Evolutionary conservation across 805 yeast genomes (phyloP).

Genomic region (Wickerhamiella domercqiae): DNA sequence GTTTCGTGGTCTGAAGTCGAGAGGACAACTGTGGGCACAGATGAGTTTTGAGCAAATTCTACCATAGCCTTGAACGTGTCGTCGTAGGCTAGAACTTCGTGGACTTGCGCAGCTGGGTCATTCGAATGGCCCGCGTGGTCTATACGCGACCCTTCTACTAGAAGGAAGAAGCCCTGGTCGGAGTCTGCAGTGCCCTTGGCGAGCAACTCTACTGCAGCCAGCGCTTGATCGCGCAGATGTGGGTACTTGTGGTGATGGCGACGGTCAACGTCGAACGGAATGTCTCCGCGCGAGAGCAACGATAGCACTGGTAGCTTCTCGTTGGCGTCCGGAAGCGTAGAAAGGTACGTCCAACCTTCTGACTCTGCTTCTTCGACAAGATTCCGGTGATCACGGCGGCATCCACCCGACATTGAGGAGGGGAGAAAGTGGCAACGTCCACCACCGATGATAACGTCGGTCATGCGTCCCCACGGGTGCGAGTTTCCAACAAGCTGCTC

Average conservation of each 20-base stretch:
- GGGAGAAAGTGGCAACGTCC: constrained; percentile 64
- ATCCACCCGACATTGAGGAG: constrained; percentile 34
- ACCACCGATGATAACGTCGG: constrained; percentile 84
- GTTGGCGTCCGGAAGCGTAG: constrained; percentile 39
- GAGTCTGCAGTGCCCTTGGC: constrained; percentile 51
- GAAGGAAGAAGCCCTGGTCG: constrained; percentile 70
- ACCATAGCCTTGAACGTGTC: constrained; percentile 62
- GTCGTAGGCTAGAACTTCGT: constrained; percentile 80
- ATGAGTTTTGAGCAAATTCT: constrained; percentile 44
- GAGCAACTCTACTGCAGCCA: constrained; percentile 57
- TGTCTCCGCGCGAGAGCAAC: constrained; percentile 57
- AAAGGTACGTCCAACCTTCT: constrained; percentile 52
- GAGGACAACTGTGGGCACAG: constrained; percentile 61
- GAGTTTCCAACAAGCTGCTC: constrained; percentile 64
- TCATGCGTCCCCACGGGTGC: constrained; percentile 70
- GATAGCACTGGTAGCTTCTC: constrained; percentile 53
- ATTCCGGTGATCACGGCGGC: constrained; percentile 57
- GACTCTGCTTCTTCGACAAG: constrained; percentile 46
- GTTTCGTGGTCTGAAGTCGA: constrained; percentile 93
- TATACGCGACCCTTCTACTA: constrained; percentile 85
- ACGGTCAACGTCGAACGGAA: constrained; percentile 73
- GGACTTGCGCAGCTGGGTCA: constrained; percentile 88
- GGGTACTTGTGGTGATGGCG: constrained; percentile 39
- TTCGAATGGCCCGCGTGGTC: constrained; percentile 93
- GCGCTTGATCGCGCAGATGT: constrained; percentile 62